Evolutionary conservation across 1,139 yeast species (phyloP), one percentile per base, ranked within the genome.

Genomic region (Candida frijolesensis): DNA sequence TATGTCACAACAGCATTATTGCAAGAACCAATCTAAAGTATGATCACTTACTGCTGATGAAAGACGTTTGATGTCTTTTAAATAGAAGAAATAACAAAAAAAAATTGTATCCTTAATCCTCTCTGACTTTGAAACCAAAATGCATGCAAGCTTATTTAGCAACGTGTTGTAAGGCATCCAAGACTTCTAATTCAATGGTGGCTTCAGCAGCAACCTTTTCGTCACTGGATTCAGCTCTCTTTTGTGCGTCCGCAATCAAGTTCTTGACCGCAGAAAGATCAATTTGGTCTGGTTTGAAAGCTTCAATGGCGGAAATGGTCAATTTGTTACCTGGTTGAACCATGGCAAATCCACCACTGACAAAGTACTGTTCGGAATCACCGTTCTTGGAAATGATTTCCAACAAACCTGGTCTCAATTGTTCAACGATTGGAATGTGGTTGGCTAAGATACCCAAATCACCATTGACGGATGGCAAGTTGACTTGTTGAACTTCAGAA

Each of bases 391-490:
- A 91, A 62, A 90, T 85, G 67, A 94, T 84, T 75, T 92, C 97
- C 63, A 94, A 88, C 57, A 95, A 82, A 72, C 99, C 99, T 63
- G 99, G 97, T 70, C 87, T 85, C 71, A 94, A 85, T 81, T 95
- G 97, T 78, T 95, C 98, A 60, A 94, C 92, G 67, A 89, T 86
- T 66, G 99, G 99, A 68, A 94, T 96, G 83, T 94, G 99, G 79
- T 90, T 87, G 65, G 99, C 97, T 69, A 94, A 80, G 60, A 94
- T 84, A 89, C 99, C 99, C 74, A 94, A 84, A 70, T 89, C 96
- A 71, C 99, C 99, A 60, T 96, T 87, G 66, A 89, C 82, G 57
- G 97, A 94, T 66, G 99, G 99, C 64, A 94, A 81, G 79, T 94
- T 94, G 62, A 95, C 99, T 80, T 94, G 99, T 61, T 88, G 84